A percentile compares a stretch with the other conserved stretches of the same genome.
phyloP scores from a whole-genome alignment of 2,329 filamentous ascomycete species.

The Penicillium sclerotiorum region DNA sequence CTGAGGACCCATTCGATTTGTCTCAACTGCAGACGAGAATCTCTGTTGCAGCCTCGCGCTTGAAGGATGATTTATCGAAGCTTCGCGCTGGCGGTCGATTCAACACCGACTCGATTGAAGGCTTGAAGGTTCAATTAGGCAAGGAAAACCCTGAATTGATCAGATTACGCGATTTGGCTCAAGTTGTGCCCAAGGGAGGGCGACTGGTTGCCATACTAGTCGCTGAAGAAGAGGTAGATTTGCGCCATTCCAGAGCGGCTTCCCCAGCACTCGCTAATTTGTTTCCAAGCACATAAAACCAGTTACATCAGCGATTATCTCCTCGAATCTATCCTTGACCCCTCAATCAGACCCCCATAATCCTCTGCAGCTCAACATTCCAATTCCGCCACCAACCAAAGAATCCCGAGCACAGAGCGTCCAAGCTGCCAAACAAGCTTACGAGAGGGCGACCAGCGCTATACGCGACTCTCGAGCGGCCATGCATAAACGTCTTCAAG shows the following conservation, averaged over 20 bases:
- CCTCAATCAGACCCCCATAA: constrained; percentile 48
- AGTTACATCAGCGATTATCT: constrained; percentile 45
- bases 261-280: constrained; percentile 15
- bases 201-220: constrained; percentile 63
- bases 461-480: constrained; percentile 47
- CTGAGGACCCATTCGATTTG: constrained; percentile 63
- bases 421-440: constrained; percentile 43
- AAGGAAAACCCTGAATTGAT: constrained; percentile 56
- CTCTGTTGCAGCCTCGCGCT: constrained; percentile 54
- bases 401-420: constrained; percentile 49
- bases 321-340: constrained; percentile 46
- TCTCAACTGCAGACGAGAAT: constrained; percentile 60
- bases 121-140: constrained; percentile 60
- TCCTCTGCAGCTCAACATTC: constrained; percentile 47
- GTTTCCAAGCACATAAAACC: constrained; percentile 47
- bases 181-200: constrained; percentile 67
- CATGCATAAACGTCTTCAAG: constrained; percentile 50
- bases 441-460: constrained; percentile 44
- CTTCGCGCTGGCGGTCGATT: constrained; percentile 64
- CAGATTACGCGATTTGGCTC: constrained; percentile 64
- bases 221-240: constrained; percentile 63
- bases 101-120: constrained; percentile 64
- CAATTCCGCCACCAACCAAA: constrained; percentile 50
- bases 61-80: constrained; percentile 65
- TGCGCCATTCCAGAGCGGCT: too few species aligned